These are phyloP conservation scores for Sclerotinia trifoliorum DNA, from an alignment of 2,329 filamentous ascomycete genomes.

Conservation along the genomic window DNA sequence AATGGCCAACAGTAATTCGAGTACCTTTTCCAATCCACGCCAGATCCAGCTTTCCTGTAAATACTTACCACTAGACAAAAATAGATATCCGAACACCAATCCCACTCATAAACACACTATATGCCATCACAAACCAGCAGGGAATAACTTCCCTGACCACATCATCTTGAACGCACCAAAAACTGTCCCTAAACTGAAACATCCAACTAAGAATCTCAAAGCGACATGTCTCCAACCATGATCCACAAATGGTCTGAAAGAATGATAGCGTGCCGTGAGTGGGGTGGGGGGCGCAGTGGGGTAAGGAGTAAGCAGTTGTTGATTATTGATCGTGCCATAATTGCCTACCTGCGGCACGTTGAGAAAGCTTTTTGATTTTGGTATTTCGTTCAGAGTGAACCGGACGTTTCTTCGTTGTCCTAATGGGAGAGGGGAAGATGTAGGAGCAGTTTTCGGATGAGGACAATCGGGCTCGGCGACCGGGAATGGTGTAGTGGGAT, in stretches of 20 bases:
- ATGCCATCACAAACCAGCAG: not conserved
- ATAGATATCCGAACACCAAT: not conserved
- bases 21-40: not conserved
- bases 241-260: conserved; percentile 17
- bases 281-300: conserved; percentile 8
- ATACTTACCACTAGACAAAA: not conserved
- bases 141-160: not conserved
- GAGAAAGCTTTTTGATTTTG: not conserved
- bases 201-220: conserved; percentile 6
- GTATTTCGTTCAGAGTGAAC: conserved; percentile 3
- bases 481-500: conserved; percentile 13
- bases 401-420: conserved; percentile 7
- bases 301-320: conserved; percentile 11
- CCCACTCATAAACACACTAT: not conserved
- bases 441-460: not conserved
- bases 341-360: not conserved
- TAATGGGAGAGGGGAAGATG: conserved; percentile 1
- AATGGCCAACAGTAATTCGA: too few relatives aligned
- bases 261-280: conserved; percentile 16
- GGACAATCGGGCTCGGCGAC: not conserved
- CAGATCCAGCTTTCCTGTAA: not conserved
- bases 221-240: conserved; percentile 6
- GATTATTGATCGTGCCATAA: not conserved
- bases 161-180: conserved; percentile 5
- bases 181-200: not conserved